Evolutionary conservation across 495 filamentous ascomycete genomes (phyloP).

Genomic region (Xylaria longipes): DNA sequence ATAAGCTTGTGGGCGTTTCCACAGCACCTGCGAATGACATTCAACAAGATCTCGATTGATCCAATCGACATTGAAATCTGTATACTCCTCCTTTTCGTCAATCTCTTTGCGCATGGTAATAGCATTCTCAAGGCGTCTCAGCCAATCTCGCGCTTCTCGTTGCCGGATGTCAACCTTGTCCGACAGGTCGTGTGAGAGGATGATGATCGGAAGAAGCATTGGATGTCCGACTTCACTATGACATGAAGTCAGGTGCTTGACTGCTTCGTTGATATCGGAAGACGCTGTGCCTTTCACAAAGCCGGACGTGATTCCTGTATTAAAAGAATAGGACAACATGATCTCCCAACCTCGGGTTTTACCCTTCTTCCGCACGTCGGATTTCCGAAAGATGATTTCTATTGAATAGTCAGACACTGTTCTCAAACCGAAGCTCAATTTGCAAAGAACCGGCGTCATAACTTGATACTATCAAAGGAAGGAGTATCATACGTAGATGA

Average conservation of each 20-base stretch:
- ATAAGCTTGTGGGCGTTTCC: constrained; percentile 65
- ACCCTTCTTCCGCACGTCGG: constrained; percentile 64
- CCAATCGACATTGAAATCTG: constrained; percentile 58
- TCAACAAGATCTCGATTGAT: constrained; percentile 64
- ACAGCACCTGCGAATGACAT: constrained; percentile 62
- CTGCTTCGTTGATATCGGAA: constrained; percentile 53
- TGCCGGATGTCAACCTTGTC: constrained; percentile 58
- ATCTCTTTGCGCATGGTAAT: constrained; percentile 62
- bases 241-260: constrained; percentile 55
- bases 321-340: constrained; percentile 62
- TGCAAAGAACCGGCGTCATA: neutral
- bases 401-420: constrained; percentile 1
- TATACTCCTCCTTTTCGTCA: constrained; percentile 55
- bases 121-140: constrained; percentile 62
- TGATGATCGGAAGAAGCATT: constrained; percentile 59
- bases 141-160: constrained; percentile 62
- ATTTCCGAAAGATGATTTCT: constrained; percentile 64
- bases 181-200: constrained; percentile 58
- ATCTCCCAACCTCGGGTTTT: constrained; percentile 63
- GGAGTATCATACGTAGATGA: constrained; percentile 53
- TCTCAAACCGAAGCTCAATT: neutral
- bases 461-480: neutral
- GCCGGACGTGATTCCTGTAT: constrained; percentile 56
- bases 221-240: constrained; percentile 55
- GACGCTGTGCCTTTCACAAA: constrained; percentile 61